These are phyloP conservation scores for Nemania sp. DNA, from an alignment of 2,329 filamentous ascomycete genomes.

Conservation along the genomic window DNA sequence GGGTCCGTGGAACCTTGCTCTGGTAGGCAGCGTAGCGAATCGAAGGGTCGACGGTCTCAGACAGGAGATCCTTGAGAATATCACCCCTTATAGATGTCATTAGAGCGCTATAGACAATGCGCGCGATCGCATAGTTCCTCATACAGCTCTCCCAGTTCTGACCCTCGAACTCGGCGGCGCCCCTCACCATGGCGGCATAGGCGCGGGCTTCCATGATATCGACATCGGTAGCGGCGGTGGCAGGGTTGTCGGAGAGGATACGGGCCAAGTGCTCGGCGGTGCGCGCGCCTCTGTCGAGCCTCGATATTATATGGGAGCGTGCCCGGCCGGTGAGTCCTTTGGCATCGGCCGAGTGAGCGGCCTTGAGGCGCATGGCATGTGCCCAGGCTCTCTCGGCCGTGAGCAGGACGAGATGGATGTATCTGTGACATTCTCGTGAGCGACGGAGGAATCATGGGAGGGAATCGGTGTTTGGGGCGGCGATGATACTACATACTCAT, in stretches of 20 bases:
- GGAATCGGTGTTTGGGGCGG: background rate
- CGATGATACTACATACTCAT: slow-evolving; percentile 71
- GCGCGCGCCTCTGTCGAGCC: slow-evolving; percentile 81
- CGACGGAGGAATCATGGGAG: slow-evolving; percentile 15
- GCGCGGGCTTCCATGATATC: slow-evolving; percentile 88
- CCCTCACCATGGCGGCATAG: slow-evolving; percentile 81
- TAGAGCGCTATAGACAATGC: slow-evolving; percentile 85
- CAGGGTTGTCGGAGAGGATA: slow-evolving; percentile 71
- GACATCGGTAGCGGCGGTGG: slow-evolving; percentile 73
- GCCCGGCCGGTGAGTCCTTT: slow-evolving; percentile 83
- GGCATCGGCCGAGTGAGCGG: slow-evolving; percentile 80
- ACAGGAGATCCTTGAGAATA: slow-evolving; percentile 85
- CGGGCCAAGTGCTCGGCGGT: slow-evolving; percentile 76
- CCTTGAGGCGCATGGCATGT: slow-evolving; percentile 94
- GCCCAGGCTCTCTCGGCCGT: slow-evolving; percentile 94
- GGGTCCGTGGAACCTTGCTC: slow-evolving; percentile 85
- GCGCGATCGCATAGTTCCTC: slow-evolving; percentile 77
- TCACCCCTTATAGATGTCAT: slow-evolving; percentile 75
- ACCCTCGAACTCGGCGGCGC: slow-evolving; percentile 86
- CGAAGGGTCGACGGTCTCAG: slow-evolving; percentile 89
- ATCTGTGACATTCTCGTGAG: slow-evolving; percentile 61
- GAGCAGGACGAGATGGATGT: slow-evolving; percentile 82
- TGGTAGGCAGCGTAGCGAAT: slow-evolving; percentile 96
- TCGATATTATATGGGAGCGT: slow-evolving; percentile 88
- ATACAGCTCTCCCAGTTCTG: slow-evolving; percentile 86